phyloP scores from a whole-genome alignment of 1,284 basidiomycete species.

The Pulchroboletus neoregius region DNA sequence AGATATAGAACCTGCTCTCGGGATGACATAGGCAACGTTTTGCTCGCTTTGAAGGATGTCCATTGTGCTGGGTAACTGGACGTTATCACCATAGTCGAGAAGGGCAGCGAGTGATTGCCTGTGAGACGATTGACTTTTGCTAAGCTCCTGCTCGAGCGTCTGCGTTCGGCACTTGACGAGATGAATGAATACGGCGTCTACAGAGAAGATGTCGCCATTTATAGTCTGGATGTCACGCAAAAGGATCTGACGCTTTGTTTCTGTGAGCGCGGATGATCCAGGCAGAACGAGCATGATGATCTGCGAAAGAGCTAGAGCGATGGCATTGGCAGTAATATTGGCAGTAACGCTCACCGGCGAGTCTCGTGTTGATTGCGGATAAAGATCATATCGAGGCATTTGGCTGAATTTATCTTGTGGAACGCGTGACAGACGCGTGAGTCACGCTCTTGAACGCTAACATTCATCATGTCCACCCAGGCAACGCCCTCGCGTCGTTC shows the following conservation, averaged over 20 bases:
- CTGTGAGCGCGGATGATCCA: conserved; percentile 72
- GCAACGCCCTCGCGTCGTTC: conserved; percentile 43
- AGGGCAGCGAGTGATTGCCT: conserved; percentile 67
- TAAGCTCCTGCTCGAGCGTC: conserved; percentile 48
- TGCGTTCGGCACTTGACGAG: conserved; percentile 65
- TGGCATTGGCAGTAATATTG: background rate
- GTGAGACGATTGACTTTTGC: conserved; percentile 42
- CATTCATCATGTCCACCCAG: conserved; percentile 22
- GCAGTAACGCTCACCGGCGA: conserved; percentile 14
- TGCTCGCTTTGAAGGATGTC: conserved; percentile 37
- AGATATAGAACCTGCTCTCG: conserved; percentile 78
- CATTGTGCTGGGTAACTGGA: conserved; percentile 47
- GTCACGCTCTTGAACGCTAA: conserved; percentile 11
- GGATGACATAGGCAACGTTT: conserved; percentile 69
- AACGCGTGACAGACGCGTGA: conserved; percentile 26
- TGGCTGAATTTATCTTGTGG: conserved; percentile 3
- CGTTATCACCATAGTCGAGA: conserved; percentile 85
- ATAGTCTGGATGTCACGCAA: conserved; percentile 59
- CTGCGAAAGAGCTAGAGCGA: conserved; percentile 10
- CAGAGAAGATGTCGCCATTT: conserved; percentile 53
- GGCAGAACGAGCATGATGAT: conserved; percentile 59
- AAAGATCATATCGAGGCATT: background rate
- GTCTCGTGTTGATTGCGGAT: conserved; percentile 1
- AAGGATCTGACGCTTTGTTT: conserved; percentile 67
- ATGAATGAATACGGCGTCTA: conserved; percentile 88